Percentiles rank a stretch among this genome's conserved stretches.
Evolutionary conservation across 2,329 filamentous ascomycete genomes (phyloP).

Genomic region (Alternaria panax): DNA sequence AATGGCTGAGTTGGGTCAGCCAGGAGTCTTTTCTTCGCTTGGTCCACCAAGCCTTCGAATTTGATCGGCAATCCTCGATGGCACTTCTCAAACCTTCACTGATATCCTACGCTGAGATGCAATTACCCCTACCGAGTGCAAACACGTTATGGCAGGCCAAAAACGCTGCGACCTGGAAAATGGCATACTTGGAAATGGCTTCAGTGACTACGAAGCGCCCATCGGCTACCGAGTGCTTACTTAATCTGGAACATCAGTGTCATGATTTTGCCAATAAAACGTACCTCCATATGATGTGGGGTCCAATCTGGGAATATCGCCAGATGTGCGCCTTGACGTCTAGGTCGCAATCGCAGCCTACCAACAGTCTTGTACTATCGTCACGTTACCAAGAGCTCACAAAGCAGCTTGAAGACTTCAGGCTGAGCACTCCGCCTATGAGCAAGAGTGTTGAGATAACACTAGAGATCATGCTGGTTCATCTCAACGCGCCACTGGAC

Average conservation of each 20-base stretch:
- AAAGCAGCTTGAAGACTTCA: slow-evolving; percentile 63
- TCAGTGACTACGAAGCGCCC: slow-evolving; percentile 25
- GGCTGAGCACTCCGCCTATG: slow-evolving; percentile 54
- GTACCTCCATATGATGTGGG: slow-evolving; percentile 71
- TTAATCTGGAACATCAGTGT: slow-evolving; percentile 34
- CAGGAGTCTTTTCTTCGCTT: slow-evolving; percentile 74
- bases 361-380: slow-evolving; percentile 49
- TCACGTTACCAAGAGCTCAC: slow-evolving; percentile 63
- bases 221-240: slow-evolving; percentile 40
- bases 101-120: slow-evolving; percentile 74
- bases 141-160: slow-evolving; percentile 71
- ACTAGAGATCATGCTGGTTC: slow-evolving; percentile 65
- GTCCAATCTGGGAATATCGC: slow-evolving; percentile 70
- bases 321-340: slow-evolving; percentile 64
- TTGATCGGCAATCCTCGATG: slow-evolving; percentile 73
- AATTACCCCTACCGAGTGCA: slow-evolving; percentile 69
- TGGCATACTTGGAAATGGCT: slow-evolving; percentile 58
- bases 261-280: slow-evolving; percentile 58
- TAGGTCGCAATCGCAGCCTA: slow-evolving; percentile 47
- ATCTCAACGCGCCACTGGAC: slow-evolving; percentile 69
- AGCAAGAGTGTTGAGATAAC: slow-evolving; percentile 42
- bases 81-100: slow-evolving; percentile 69
- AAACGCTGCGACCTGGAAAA: slow-evolving; percentile 70
- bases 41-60: slow-evolving; percentile 69
- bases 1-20: slow-evolving; percentile 71